Percentiles rank a stretch among this genome's conserved stretches.
phyloP scores from a whole-genome alignment of 2,329 filamentous ascomycete genomes.

The Xylaria sp. region DNA sequence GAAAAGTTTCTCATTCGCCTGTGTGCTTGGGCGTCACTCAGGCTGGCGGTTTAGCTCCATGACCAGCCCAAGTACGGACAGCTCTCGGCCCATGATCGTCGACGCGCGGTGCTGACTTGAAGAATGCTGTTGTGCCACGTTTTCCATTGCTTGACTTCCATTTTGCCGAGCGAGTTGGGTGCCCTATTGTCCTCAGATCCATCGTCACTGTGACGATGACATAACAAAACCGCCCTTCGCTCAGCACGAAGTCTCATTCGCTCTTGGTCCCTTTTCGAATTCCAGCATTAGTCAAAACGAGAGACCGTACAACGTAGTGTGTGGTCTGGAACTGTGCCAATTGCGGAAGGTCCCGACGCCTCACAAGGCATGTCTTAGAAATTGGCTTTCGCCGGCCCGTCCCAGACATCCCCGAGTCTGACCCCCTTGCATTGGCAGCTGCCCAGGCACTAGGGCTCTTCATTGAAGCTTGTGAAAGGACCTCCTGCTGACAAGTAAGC shows the following conservation, averaged over 20 bases:
- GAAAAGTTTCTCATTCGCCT: constrained; percentile 21
- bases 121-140: constrained; percentile 44
- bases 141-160: constrained; percentile 38
- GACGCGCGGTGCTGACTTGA: constrained; percentile 40
- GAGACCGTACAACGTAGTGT: constrained; percentile 33
- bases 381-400: constrained; percentile 33
- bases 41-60: constrained; percentile 14
- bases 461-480: neutral
- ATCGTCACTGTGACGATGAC: constrained; percentile 28
- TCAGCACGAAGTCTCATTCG: constrained; percentile 34
- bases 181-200: constrained; percentile 10
- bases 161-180: constrained; percentile 27
- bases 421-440: constrained; percentile 38
- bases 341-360: constrained; percentile 44
- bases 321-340: constrained; percentile 38
- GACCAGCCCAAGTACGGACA: constrained; percentile 10
- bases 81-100: constrained; percentile 33
- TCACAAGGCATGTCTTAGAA: constrained; percentile 35
- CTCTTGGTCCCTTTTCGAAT: constrained; percentile 31
- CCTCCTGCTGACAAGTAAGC: constrained; percentile 20
- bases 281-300: constrained; percentile 32
- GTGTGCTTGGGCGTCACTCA: constrained; percentile 30
- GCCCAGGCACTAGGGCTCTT: constrained; percentile 39
- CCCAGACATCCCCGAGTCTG: constrained; percentile 38
- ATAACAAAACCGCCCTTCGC: constrained; percentile 34